These are phyloP conservation scores for Phytopythium boreale DNA, from an alignment of 352 stramenopile genomes.

Conservation along the genomic window DNA sequence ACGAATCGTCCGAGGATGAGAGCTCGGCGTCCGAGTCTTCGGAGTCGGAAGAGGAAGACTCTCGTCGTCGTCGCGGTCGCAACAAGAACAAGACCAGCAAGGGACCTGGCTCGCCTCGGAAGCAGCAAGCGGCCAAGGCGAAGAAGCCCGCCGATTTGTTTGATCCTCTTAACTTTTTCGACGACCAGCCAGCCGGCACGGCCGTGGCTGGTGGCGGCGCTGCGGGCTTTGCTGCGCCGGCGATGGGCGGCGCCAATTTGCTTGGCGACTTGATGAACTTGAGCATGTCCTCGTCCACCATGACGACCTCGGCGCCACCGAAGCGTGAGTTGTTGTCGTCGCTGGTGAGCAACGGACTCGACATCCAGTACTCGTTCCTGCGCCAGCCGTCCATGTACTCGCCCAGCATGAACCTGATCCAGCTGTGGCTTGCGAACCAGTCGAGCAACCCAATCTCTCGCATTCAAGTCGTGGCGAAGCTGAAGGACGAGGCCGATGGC, in stretches of 20 bases:
- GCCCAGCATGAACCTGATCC: constrained; percentile 64
- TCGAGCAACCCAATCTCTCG: constrained; percentile 53
- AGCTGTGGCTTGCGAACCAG: constrained; percentile 71
- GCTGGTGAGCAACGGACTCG: constrained; percentile 47
- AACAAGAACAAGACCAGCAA: constrained; percentile 28
- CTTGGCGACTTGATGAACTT: constrained; percentile 60
- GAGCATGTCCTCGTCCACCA: constrained; percentile 38
- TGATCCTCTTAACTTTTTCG: constrained; percentile 47
- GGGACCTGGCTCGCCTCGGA: constrained; percentile 30
- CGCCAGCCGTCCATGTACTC: constrained; percentile 59
- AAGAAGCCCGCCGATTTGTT: constrained; percentile 37
- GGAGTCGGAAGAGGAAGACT: constrained; percentile 50
- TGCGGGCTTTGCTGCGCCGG: constrained; percentile 11
- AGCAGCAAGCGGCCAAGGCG: constrained; percentile 25
- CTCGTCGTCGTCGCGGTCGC: constrained; percentile 26
- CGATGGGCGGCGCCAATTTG: constrained; percentile 21
- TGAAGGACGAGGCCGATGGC: constrained; percentile 10
- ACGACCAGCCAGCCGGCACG: constrained; percentile 14
- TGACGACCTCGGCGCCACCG: constrained; percentile 19
- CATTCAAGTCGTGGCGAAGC: constrained; percentile 36
- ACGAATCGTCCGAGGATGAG: constrained; percentile 25
- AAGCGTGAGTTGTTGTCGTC: constrained; percentile 55
- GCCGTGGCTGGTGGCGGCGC: neutral
- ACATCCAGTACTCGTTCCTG: constrained; percentile 68
- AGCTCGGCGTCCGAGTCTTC: constrained; percentile 38